Evolutionary conservation across 1,284 basidiomycete species (phyloP).

Genomic region (Cutaneotrichosporon cutaneum): DNA sequence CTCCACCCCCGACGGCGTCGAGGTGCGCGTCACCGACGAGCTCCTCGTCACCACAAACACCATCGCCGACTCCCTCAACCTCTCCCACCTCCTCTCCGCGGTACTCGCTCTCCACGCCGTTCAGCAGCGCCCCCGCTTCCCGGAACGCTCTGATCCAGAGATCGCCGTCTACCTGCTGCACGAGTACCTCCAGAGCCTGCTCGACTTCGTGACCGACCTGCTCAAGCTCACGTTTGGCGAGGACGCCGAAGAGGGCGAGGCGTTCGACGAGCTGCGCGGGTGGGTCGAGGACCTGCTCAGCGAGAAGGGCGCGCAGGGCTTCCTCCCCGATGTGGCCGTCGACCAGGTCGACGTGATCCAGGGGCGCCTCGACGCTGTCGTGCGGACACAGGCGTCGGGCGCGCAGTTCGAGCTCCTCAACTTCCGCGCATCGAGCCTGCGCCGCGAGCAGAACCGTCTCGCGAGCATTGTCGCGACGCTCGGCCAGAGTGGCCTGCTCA

Average conservation of each 20-base stretch:
- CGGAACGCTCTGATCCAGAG: conserved; percentile 39
- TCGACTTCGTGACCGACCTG: conserved; percentile 41
- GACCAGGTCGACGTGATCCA: conserved; percentile 40
- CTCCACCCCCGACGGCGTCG: conserved; percentile 31
- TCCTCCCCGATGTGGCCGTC: conserved; percentile 41
- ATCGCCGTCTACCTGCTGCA: conserved; percentile 43
- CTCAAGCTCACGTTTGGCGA: conserved; percentile 32
- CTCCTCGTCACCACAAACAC: conserved; percentile 36
- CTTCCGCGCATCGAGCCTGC: conserved; percentile 35
- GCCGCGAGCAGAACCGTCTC: conserved; percentile 43
- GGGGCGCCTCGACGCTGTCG: conserved; percentile 28
- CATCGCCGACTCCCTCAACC: conserved; percentile 33
- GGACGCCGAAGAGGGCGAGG: conserved; percentile 27
- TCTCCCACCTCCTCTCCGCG: conserved; percentile 44
- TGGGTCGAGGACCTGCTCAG: conserved; percentile 39
- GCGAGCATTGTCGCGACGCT: conserved; percentile 35
- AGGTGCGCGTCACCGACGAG: conserved; percentile 39
- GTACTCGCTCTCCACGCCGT: conserved; percentile 42
- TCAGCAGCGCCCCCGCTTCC: conserved; percentile 34
- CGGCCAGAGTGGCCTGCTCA: conserved; percentile 36
- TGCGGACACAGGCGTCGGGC: conserved; percentile 28
- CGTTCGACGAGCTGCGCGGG: conserved; percentile 34
- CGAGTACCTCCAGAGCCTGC: conserved; percentile 34
- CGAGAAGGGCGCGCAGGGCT: conserved; percentile 33
- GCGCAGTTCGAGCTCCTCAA: conserved; percentile 37